Conservation (phyloP, 495 filamentous ascomycete species). For the Hypoxylon lienhwacheense region DNA sequence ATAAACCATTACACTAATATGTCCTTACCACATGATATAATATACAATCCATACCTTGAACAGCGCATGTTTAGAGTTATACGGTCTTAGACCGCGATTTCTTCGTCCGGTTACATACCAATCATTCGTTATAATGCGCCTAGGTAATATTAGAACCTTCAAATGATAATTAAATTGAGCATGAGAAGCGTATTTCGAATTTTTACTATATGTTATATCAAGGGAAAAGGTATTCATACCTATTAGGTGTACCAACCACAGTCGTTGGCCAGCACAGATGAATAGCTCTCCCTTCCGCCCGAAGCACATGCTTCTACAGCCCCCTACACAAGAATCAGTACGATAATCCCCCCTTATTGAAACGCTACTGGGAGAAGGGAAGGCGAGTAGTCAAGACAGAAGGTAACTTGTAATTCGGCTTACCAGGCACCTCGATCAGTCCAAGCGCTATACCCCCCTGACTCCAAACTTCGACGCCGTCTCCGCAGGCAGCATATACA, state of each 20-base stretch:
- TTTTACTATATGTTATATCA: too few species aligned
- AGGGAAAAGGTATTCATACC: too few species aligned
- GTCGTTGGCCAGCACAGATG: slow-evolving; percentile 34
- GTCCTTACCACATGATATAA: too few species aligned
- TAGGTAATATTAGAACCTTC: too few species aligned
- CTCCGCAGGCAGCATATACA: slow-evolving; percentile 52
- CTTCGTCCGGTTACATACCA: too few species aligned
- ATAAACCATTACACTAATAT: too few species aligned
- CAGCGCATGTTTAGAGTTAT: too few species aligned
- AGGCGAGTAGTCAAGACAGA: not conserved
- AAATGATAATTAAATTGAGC: too few species aligned
- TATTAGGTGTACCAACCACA: slow-evolving; percentile 36
- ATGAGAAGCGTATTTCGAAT: too few species aligned
- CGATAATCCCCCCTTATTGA: not conserved
- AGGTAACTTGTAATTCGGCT: slow-evolving; percentile 1
- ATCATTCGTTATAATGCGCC: too few species aligned
- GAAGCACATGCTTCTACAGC: slow-evolving; percentile 39
- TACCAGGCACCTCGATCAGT: slow-evolving; percentile 41
- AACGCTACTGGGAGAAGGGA: not conserved
- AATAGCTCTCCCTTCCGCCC: slow-evolving; percentile 36
- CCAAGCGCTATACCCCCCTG: slow-evolving; percentile 49
- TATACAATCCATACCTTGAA: too few species aligned
- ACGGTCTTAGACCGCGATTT: too few species aligned
- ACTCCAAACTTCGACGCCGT: slow-evolving; percentile 54
- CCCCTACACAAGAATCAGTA: slow-evolving; percentile 22